Evolutionary conservation across 768 basidiomycete species (phyloP).

Genomic region (Naematelia encephala): DNA sequence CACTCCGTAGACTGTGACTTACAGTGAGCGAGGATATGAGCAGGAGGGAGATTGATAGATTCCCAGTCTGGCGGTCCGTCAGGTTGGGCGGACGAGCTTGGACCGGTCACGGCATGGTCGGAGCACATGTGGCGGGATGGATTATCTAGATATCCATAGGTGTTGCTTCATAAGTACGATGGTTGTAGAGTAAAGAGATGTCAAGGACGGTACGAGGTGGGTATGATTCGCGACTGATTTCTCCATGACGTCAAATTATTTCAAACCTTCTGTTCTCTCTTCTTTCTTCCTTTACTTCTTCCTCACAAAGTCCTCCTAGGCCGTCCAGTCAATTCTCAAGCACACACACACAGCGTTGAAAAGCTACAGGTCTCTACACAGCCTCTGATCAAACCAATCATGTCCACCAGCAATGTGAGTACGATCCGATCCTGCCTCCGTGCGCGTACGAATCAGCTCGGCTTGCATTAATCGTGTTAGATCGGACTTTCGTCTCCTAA

Average conservation of each 20-base stretch:
- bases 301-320: background rate
- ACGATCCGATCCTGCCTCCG: too few species aligned
- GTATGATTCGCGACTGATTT: slow-evolving; percentile 7
- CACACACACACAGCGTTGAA: background rate
- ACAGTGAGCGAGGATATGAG: slow-evolving; percentile 14
- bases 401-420: too few species aligned
- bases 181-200: too few species aligned
- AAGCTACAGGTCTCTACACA: background rate
- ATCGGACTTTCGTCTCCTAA: too few species aligned
- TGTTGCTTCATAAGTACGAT: too few species aligned
- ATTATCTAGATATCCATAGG: too few species aligned
- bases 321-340: too few species aligned
- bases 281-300: background rate
- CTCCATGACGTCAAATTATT: slow-evolving; percentile 2
- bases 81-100: background rate
- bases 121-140: background rate
- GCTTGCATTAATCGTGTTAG: too few species aligned
- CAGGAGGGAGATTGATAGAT: slow-evolving; percentile 9
- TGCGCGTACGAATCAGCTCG: too few species aligned
- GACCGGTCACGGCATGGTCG: background rate
- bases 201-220: background rate
- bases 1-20: slow-evolving; percentile 6
- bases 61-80: slow-evolving; percentile 16
- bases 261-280: background rate
- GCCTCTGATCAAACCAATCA: background rate